phyloP scores from a whole-genome alignment of 352 stramenopile genomes.

The Phytophthora colocasiae region DNA sequence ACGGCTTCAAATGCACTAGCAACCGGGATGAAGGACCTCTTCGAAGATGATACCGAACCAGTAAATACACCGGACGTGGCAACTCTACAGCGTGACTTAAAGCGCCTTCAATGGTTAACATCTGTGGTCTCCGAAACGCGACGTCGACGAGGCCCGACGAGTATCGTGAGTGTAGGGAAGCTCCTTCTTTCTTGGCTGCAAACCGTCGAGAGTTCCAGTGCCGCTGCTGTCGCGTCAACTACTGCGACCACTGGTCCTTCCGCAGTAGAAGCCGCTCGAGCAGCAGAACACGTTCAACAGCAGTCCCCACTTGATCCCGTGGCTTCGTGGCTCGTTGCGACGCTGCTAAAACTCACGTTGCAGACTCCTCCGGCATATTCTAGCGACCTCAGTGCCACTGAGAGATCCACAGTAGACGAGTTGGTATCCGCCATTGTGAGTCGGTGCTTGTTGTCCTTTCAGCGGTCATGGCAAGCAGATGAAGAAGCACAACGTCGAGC shows the following conservation, averaged over 20 bases:
- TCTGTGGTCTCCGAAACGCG: slow-evolving; percentile 20
- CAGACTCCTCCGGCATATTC: slow-evolving; percentile 6
- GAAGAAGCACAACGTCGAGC: slow-evolving; percentile 46
- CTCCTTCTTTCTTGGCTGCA: slow-evolving; percentile 52
- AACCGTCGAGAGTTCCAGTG: slow-evolving; percentile 42
- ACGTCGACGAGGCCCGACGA: slow-evolving; percentile 14
- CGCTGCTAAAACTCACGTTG: slow-evolving; percentile 45
- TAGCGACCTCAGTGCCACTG: slow-evolving; percentile 17
- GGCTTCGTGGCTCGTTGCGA: slow-evolving; percentile 58
- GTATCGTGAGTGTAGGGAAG: slow-evolving; percentile 21
- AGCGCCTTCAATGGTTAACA: slow-evolving; percentile 42
- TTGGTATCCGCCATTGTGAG: slow-evolving; percentile 10
- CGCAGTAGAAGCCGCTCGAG: slow-evolving; percentile 18
- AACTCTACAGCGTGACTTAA: slow-evolving; percentile 33
- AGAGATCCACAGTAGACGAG: slow-evolving; percentile 25
- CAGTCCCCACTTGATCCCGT: slow-evolving; percentile 29
- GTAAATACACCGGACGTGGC: background rate
- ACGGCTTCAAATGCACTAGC: slow-evolving; percentile 26
- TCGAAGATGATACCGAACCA: background rate
- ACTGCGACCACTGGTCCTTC: background rate
- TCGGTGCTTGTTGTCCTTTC: slow-evolving; percentile 38
- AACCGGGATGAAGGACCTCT: background rate
- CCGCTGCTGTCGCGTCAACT: slow-evolving; percentile 20
- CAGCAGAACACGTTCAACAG: slow-evolving; percentile 21
- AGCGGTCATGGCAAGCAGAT: slow-evolving; percentile 56